phyloP scores from a whole-genome alignment of 768 basidiomycete species.

The Udeniomyces megalosporus region DNA sequence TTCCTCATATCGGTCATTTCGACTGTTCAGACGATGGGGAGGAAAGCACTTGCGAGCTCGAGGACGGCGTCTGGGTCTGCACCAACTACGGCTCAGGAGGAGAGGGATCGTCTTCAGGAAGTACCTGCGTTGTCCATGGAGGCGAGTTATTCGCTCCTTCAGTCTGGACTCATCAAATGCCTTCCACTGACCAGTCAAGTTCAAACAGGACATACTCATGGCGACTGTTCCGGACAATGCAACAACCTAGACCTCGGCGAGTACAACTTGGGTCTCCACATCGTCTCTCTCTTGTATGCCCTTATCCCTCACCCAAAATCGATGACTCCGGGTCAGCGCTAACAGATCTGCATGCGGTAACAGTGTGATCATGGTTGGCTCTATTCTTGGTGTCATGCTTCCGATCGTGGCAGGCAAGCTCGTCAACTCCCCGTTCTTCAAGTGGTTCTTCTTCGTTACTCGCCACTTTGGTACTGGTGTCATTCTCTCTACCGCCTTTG shows the following conservation, averaged over 20 bases:
- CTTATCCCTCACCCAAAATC: not conserved
- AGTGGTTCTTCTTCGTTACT: constrained; percentile 22
- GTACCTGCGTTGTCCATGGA: constrained; percentile 5
- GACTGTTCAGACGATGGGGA: constrained; percentile 19
- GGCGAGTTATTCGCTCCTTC: not conserved
- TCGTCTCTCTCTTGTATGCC: constrained; percentile 21
- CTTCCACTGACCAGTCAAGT: constrained; percentile 4
- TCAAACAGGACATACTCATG: constrained; percentile 20
- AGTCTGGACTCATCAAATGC: not conserved
- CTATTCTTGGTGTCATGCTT: not conserved
- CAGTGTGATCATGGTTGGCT: constrained; percentile 3
- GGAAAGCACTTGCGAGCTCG: constrained; percentile 11
- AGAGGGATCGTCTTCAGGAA: not conserved
- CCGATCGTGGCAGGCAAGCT: constrained; percentile 15
- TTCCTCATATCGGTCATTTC: constrained; percentile 17
- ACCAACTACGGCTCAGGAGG: not conserved
- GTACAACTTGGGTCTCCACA: constrained; percentile 23
- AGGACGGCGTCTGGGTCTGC: constrained; percentile 6
- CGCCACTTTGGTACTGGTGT: constrained; percentile 29
- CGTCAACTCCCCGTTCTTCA: constrained; percentile 16
- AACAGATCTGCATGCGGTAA: not conserved
- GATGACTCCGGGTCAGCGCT: not conserved
- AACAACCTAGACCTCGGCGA: constrained; percentile 18
- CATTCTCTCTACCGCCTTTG: constrained; percentile 29
- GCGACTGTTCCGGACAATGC: constrained; percentile 21